Percentiles rank a stretch among this genome's conserved stretches.
Conservation (phyloP, 345 rosid genomes). For the Atalantia buxifolia region DNA sequence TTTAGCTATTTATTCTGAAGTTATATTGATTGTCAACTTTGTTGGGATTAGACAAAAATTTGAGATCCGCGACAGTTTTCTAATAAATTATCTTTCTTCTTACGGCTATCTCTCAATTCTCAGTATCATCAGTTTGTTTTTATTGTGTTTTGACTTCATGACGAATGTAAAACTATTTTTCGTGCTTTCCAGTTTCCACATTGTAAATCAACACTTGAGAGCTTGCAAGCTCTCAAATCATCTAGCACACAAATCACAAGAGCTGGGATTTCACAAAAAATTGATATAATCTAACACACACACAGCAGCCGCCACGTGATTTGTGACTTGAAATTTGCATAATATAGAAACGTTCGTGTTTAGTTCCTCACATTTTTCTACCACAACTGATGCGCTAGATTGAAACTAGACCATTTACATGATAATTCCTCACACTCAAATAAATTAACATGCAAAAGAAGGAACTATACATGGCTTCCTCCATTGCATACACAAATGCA, state of each 20-base stretch:
- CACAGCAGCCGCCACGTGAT: not conserved
- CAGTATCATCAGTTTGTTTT: not conserved
- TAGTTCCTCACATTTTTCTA: not conserved
- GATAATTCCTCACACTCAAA: too few species aligned
- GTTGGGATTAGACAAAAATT: not conserved
- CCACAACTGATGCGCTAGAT: not conserved
- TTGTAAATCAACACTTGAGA: not conserved
- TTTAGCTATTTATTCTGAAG: not conserved
- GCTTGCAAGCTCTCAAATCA: too few species aligned
- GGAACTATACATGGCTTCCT: too few species aligned
- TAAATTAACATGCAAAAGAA: too few species aligned
- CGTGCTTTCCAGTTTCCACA: not conserved
- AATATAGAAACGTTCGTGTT: not conserved
- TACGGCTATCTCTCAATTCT: not conserved
- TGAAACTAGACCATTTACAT: not conserved
- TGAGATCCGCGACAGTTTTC: not conserved
- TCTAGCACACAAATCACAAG: too few species aligned
- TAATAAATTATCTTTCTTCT: too few species aligned
- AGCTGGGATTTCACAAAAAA: too few species aligned
- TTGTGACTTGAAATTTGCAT: not conserved
- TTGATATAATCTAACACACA: too few species aligned
- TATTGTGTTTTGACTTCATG: not conserved
- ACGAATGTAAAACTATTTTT: too few species aligned
- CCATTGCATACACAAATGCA: not conserved
- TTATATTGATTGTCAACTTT: not conserved